phyloP scores from a whole-genome alignment of 2,329 filamentous ascomycete species.

The Colletotrichum somersetense region DNA sequence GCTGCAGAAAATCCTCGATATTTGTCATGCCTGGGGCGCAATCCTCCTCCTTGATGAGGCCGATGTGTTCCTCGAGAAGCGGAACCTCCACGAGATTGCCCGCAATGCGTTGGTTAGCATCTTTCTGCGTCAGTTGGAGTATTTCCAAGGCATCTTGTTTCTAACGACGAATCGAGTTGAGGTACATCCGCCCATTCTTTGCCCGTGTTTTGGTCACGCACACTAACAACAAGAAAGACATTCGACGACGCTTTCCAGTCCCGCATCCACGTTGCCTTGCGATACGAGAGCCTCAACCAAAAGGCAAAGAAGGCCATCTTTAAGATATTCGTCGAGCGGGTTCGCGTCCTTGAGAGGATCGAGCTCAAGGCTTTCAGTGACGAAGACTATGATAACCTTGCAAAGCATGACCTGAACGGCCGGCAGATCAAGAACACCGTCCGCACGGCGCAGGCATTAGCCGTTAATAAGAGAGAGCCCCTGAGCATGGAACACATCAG shows the following conservation, averaged over 20 bases:
- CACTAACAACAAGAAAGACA: conserved; percentile 57
- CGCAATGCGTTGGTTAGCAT: conserved; percentile 89
- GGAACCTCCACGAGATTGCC: conserved; percentile 85
- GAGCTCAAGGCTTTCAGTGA: conserved; percentile 72
- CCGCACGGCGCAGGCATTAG: conserved; percentile 84
- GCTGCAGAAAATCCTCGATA: conserved; percentile 86
- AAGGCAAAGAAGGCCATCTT: conserved; percentile 85
- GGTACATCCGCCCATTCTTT: not conserved
- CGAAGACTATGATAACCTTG: conserved; percentile 75
- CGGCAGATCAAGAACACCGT: conserved; percentile 90
- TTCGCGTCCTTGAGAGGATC: conserved; percentile 73
- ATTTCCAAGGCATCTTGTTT: conserved; percentile 92
- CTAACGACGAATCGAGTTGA: conserved; percentile 89
- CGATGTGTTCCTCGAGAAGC: conserved; percentile 86
- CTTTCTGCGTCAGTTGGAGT: conserved; percentile 88
- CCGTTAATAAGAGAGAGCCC: conserved; percentile 78
- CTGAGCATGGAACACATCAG: conserved; percentile 85
- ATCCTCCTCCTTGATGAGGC: conserved; percentile 89
- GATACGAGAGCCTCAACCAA: conserved; percentile 79
- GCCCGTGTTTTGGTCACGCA: not conserved
- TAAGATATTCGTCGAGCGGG: conserved; percentile 84
- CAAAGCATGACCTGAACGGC: conserved; percentile 73
- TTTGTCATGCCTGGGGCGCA: conserved; percentile 88
- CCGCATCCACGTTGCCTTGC: conserved; percentile 85
- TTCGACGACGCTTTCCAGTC: conserved; percentile 94